Evolutionary conservation across 805 yeast genomes (phyloP), one percentile per base, ranked within the genome.

Genomic region (Wickerhamomyces alni): DNA sequence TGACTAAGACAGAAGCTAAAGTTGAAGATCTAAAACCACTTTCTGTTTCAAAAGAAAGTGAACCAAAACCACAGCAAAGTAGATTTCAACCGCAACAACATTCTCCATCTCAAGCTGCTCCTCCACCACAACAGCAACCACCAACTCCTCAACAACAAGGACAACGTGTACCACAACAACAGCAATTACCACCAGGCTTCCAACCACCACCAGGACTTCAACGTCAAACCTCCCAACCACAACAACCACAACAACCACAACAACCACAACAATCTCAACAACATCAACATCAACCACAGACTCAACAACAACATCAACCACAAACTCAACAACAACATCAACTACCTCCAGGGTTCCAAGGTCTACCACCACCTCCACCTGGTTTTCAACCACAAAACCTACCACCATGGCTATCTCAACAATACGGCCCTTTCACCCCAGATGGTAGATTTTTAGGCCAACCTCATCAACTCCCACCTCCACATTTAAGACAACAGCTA

Each of bases 281-380:
- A 16, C 37, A 32, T 22, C 48, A 41, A 17, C 38, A 9, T 21
- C 24, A 21, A 21, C 9, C 9, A 21, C 24, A 21, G 9, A 9
- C 33, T 30, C 29, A 26, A 26, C 43, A 46, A 13, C 22, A 34
- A 12, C 39, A 34, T 19, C 48, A 40, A 17, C 41, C 36, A 21
- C 24, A 10, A 13, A 6, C 8, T 16, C 34, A 26, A 25, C 29
- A 19, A 24, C 18, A 38, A 7, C 43, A 28, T 4, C 53, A 41
- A 35, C 22, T 39, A 21, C 55, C 50, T 37, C 52, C 54, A 15
- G 49, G 45, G 12, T 45, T 47, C 11, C 50, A 51, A 27, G 33
- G 37, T 7, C 22, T 42, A 17, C 51, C 50, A 25, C 56, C 51
- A 4, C 40, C 35, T 5, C 49, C 47, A 17, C 51, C 46, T 22